Base-by-base conservation (phyloP, 345 rosid genomes). In the Nasturtium officinale region DNA sequence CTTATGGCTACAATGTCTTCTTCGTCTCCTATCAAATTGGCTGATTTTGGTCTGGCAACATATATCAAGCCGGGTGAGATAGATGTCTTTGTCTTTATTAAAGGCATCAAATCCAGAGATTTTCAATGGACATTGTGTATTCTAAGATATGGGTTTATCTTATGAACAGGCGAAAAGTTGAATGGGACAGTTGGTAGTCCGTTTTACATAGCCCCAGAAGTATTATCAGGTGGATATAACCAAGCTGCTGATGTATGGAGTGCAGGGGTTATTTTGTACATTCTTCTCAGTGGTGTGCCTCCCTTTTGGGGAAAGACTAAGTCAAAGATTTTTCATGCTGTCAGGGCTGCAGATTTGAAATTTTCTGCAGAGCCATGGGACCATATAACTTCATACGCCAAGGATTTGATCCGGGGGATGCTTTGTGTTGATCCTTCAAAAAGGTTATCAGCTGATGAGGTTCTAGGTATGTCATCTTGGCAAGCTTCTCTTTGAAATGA, bases 231-330 rank as follows among this genome's bases (percentile, higher is more conserved):
- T 61, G 85, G 85, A n/a, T 87, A 87, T 77, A 79, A 87, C 69
- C 80, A 89, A 73, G 86, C 87, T 65, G 96, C 91, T 70, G 96
- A 87, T 80, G 80, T 87, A 61, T 89, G 96, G 95, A 89, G 95
- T 80, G 84, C 95, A 60, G 91, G 95, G 70, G 90, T 87, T 62
- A 85, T 89, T 67, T 69, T 83, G 56, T 85, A 85, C 76, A 85
- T 85, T 72, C 92, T 87, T 71, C 85, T 86, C 42, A 84, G 87
- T 76, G 90, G 90, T 56, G 82, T 82, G 80, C 92, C 90, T 52
- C 90, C 96, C 61, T 89, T 89, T 43, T 82, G 90, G 83, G 96
- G 96, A 51, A 89, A 84, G 82, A 86, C 96, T 37, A 88, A 84
- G 82, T 87, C 92, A 16, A 79, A 85, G 84, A 89, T 92, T 70